A percentile compares a stretch with the other conserved stretches of the same genome.
These are phyloP conservation scores for Eucalyptus marginata DNA, from an alignment of 345 rosid genomes.

Conservation along the genomic window DNA sequence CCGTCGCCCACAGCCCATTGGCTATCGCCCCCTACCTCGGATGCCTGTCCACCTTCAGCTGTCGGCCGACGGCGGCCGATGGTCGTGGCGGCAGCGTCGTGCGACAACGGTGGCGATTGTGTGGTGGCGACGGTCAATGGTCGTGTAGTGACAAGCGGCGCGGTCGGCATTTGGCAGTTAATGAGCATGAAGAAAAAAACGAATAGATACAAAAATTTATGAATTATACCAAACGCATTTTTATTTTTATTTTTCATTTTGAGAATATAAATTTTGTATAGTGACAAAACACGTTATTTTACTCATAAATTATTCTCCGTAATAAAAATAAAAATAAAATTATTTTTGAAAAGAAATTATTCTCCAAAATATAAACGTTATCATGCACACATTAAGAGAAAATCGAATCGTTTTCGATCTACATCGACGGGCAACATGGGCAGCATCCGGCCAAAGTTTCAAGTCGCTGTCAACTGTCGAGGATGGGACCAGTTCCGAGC, in stretches of 20 bases:
- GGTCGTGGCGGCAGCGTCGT: too few relatives aligned
- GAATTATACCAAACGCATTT: rapidly evolving
- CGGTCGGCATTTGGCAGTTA: rapidly evolving
- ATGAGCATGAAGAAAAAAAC: too few relatives aligned
- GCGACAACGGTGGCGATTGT: too few relatives aligned
- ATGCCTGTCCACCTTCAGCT: too few relatives aligned
- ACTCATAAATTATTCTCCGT: rapidly evolving
- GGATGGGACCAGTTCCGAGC: background rate
- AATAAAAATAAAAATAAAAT: too few relatives aligned
- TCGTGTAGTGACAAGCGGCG: rapidly evolving
- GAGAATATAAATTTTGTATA: rapidly evolving
- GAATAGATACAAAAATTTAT: too few relatives aligned
- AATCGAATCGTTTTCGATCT: background rate
- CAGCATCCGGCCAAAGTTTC: background rate
- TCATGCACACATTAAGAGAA: rapidly evolving
- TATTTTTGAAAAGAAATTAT: rapidly evolving
- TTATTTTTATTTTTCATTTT: rapidly evolving
- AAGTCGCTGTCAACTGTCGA: background rate
- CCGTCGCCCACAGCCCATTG: rapidly evolving
- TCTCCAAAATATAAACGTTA: rapidly evolving
- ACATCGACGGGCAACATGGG: background rate
- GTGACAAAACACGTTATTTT: rapidly evolving
- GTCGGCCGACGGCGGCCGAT: rapidly evolving
- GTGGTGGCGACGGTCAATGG: rapidly evolving
- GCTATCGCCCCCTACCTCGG: too few relatives aligned